A percentile compares a stretch with the other conserved stretches of the same genome.
These are phyloP conservation scores for Colletotrichum sp. DNA, from an alignment of 2,329 filamentous ascomycete genomes.

Conservation along the genomic window DNA sequence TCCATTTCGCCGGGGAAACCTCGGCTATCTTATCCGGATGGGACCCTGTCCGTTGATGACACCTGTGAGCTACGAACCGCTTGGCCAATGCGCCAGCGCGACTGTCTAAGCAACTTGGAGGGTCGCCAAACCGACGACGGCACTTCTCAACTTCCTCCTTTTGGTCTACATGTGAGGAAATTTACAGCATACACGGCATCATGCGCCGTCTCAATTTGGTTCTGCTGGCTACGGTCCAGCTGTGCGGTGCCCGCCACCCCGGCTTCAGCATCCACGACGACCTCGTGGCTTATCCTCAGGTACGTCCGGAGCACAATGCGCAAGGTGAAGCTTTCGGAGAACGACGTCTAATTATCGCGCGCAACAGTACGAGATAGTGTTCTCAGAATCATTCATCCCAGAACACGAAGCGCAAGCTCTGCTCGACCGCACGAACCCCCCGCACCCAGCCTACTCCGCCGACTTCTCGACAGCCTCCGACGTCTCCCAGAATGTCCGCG, in stretches of 20 bases:
- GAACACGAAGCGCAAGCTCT: slow-evolving; percentile 71
- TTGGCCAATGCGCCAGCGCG: slow-evolving; percentile 1
- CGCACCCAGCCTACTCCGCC: slow-evolving; percentile 43
- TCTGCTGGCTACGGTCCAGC: slow-evolving; percentile 49
- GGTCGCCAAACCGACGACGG: neutral
- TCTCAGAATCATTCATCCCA: slow-evolving; percentile 74
- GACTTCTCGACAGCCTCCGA: slow-evolving; percentile 45
- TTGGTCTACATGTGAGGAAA: slow-evolving; percentile 36
- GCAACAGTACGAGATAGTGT: slow-evolving; percentile 77
- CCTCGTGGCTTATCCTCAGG: slow-evolving; percentile 84
- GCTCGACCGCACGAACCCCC: slow-evolving; percentile 48
- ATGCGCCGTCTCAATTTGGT: slow-evolving; percentile 58
- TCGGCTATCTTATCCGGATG: neutral
- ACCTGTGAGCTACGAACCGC: slow-evolving; percentile 17
- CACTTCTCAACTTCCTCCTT: slow-evolving; percentile 5
- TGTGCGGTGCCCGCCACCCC: slow-evolving; percentile 53
- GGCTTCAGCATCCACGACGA: slow-evolving; percentile 89
- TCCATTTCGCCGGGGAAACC: slow-evolving; percentile 9
- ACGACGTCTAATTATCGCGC: neutral
- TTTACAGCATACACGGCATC: slow-evolving; percentile 33
- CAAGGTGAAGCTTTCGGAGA: neutral
- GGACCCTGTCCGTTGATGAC: slow-evolving; percentile 15
- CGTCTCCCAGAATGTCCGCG: slow-evolving; percentile 38
- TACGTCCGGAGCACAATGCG: slow-evolving; percentile 43
- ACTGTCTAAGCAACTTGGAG: neutral